A percentile compares a stretch with the other conserved stretches of the same genome.
These are phyloP conservation scores for Aspergillus sp. DNA, from an alignment of 2,329 filamentous ascomycete species.

Conservation along the genomic window DNA sequence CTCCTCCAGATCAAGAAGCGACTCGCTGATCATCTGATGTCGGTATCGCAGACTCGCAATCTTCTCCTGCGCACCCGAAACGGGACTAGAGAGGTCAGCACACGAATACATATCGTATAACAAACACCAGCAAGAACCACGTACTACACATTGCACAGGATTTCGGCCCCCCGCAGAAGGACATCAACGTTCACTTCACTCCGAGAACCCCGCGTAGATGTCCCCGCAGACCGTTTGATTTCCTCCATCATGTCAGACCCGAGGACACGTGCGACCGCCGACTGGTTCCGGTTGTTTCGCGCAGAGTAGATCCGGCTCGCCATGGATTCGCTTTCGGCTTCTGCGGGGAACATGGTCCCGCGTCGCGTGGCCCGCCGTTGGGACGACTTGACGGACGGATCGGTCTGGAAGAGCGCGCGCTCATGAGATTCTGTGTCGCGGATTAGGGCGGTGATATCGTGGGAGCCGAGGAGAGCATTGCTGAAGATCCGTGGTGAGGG, in stretches of 20 bases:
- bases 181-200: constrained; percentile 84
- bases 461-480: constrained; percentile 80
- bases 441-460: constrained; percentile 92
- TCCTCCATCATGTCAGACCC: constrained; percentile 82
- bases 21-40: constrained; percentile 68
- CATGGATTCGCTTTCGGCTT: constrained; percentile 39
- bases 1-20: constrained; percentile 75
- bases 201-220: constrained; percentile 49
- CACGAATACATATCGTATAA: not conserved
- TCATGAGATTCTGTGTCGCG: constrained; percentile 94
- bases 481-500: constrained; percentile 91
- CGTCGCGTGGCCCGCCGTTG: constrained; percentile 47
- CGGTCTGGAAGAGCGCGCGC: constrained; percentile 89
- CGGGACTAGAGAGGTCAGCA: constrained; percentile 50
- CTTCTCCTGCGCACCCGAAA: constrained; percentile 73
- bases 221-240: constrained; percentile 62
- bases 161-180: constrained; percentile 81
- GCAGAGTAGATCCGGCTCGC: constrained; percentile 47
- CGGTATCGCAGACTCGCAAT: constrained; percentile 71
- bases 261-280: constrained; percentile 84
- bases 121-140: constrained; percentile 21
- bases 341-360: constrained; percentile 49
- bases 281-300: constrained; percentile 64
- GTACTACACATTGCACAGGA: constrained; percentile 80
- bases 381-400: constrained; percentile 58